Evolutionary conservation across 306 rosid genomes (phyloP), one percentile per base, ranked within the genome.

Genomic region (Lotus japonicus): DNA sequence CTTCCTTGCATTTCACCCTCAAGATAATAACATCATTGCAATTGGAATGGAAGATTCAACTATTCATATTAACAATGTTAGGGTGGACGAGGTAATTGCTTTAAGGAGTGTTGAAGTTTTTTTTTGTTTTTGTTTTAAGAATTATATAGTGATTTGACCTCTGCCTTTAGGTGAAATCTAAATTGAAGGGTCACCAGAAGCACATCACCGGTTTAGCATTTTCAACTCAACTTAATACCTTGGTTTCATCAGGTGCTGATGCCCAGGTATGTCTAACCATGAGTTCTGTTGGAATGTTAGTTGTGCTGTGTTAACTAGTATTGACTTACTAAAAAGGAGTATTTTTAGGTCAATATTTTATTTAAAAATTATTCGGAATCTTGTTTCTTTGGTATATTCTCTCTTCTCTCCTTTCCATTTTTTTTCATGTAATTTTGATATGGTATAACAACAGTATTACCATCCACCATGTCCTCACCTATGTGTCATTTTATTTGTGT

Each of bases 41-140:
- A 76, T 87, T 6, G 96, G 96, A 80, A 85, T 77, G 90, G 87
- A 79, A 52, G 89, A 88, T 77, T 84, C 85, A 23, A 82, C 89
- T 17, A 85, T 92, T 66, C 85, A 75, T 65, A 87, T 92, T 64
- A 85, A 82, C 80, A 82, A 82, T 71, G 78, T 77, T 70, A 75
- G 82, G 72, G 62, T 75, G 21, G 78, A 77, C 57, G 84, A 83
- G 97, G 97, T 91, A 84, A 61, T 50, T 78, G 19, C 15, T 48
- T 67, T 48, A 26, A n/a, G 38, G 38, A n/a, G 14, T 18, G 66
- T 53, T 31, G 5, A 18, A 77, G 46, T 48, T 48, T 62, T 59
- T 75, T 17, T 59, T 68, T 17, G 5, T 58, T 67, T 59, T 68
- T 17, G 8, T 58, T 67, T 73, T 44, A 50, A 17, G 21, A 55